These are phyloP conservation scores for Cordyceps militaris DNA, from an alignment of 2,329 filamentous ascomycete species.

Conservation along the genomic window DNA sequence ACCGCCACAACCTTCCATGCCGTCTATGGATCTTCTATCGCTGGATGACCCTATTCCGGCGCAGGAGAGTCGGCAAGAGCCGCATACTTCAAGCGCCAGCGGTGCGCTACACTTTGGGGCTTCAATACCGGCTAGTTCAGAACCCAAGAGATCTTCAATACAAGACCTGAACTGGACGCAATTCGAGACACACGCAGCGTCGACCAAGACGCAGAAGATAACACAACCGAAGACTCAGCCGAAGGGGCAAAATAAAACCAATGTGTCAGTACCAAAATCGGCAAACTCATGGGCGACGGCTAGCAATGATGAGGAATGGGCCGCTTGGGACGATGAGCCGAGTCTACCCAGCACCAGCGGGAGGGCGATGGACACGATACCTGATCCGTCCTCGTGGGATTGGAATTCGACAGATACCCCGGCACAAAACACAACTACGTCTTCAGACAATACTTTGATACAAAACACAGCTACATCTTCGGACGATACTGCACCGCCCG, in stretches of 20 bases:
- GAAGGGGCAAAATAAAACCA: neutral
- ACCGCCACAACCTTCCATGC: conserved; percentile 15
- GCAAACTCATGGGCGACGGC: conserved; percentile 8
- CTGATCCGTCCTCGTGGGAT: conserved; percentile 35
- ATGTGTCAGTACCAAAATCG: conserved; percentile 1
- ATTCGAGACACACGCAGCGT: neutral
- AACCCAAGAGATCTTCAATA: neutral
- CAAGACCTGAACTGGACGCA: neutral
- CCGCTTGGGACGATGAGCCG: conserved; percentile 42
- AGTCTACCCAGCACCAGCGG: conserved; percentile 13
- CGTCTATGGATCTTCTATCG: conserved; percentile 35
- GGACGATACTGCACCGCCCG: conserved; percentile 53
- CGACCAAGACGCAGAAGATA: neutral
- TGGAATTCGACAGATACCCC: conserved; percentile 39
- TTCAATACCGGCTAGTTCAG: neutral
- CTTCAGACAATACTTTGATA: conserved; percentile 20
- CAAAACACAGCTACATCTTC: conserved; percentile 12
- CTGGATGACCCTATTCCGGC: conserved; percentile 26
- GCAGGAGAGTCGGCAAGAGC: conserved; percentile 9
- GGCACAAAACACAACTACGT: conserved; percentile 13
- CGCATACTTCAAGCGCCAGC: neutral
- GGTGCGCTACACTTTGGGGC: conserved; percentile 1
- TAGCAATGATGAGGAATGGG: conserved; percentile 41
- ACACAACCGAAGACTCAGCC: neutral
- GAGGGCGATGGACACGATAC: conserved; percentile 11